Percentiles rank a stretch among this genome's conserved stretches.
phyloP scores from a whole-genome alignment of 1,284 basidiomycete genomes.

The Takashimella koratensis region DNA sequence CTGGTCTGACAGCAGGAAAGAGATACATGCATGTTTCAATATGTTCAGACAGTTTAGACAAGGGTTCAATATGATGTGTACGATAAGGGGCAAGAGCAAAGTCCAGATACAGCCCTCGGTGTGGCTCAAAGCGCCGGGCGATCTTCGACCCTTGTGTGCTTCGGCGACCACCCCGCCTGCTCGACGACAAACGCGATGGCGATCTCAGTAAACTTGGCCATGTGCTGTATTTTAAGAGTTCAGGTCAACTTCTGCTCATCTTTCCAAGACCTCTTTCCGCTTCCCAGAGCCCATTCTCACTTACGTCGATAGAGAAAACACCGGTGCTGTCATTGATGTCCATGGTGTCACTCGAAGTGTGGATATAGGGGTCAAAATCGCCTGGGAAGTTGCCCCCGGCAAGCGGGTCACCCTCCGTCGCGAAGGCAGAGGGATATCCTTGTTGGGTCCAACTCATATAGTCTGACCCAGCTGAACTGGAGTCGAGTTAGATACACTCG shows the following conservation, averaged over 20 bases:
- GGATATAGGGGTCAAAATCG: slow-evolving; percentile 25
- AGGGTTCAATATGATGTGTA: no score
- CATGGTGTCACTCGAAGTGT: slow-evolving; percentile 28
- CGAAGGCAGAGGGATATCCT: slow-evolving; percentile 25
- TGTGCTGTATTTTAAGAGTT: slow-evolving; percentile 11
- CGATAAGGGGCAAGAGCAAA: no score
- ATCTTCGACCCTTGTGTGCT: slow-evolving; percentile 14
- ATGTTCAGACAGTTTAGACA: no score
- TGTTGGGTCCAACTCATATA: slow-evolving; percentile 25
- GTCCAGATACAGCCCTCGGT: no score
- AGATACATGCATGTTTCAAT: no score
- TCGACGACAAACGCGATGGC: slow-evolving; percentile 27
- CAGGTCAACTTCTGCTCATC: neutral
- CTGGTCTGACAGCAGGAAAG: no score
- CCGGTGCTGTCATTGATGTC: slow-evolving; percentile 22
- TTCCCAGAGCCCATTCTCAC: no score
- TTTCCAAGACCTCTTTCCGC: no score
- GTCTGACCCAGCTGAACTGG: slow-evolving; percentile 18
- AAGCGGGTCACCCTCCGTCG: slow-evolving; percentile 20
- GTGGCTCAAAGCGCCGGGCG: neutral
- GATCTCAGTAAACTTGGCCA: slow-evolving; percentile 20
- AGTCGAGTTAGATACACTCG: neutral
- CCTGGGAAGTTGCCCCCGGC: slow-evolving; percentile 13
- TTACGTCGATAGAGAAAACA: slow-evolving; percentile 24
- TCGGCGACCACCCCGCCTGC: slow-evolving; percentile 22